Conservation (phyloP, 2,329 filamentous ascomycete genomes). For the Arthrinium phaeospermum region DNA sequence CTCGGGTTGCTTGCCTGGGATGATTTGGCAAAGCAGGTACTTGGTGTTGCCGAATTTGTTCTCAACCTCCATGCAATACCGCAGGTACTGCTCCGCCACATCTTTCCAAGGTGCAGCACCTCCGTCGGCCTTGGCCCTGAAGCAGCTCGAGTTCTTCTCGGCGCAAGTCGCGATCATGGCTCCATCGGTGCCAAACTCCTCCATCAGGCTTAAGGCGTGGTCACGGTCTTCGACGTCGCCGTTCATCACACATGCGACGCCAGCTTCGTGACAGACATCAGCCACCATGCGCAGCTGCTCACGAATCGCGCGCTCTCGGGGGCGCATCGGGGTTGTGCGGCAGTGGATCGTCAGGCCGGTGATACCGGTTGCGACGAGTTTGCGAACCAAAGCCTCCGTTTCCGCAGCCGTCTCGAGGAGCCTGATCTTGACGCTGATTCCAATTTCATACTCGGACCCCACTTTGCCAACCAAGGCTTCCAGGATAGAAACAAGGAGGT, state of each 20-base stretch:
- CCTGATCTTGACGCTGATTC: slow-evolving; percentile 96
- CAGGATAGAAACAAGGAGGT: slow-evolving; percentile 82
- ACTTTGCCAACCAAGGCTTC: slow-evolving; percentile 82
- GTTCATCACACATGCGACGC: slow-evolving; percentile 94
- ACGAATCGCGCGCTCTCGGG: slow-evolving; percentile 84
- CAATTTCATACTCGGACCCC: slow-evolving; percentile 78
- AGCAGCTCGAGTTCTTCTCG: slow-evolving; percentile 90
- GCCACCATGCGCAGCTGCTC: slow-evolving; percentile 86
- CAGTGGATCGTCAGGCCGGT: slow-evolving; percentile 93
- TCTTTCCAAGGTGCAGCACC: slow-evolving; percentile 77
- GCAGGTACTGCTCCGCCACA: slow-evolving; percentile 78
- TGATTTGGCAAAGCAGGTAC: slow-evolving; percentile 82
- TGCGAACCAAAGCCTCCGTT: slow-evolving; percentile 78
- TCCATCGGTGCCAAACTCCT: slow-evolving; percentile 85
- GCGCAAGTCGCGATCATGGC: slow-evolving; percentile 97
- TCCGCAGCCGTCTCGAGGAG: slow-evolving; percentile 77
- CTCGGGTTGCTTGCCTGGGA: slow-evolving; percentile 76
- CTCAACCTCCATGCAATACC: slow-evolving; percentile 74
- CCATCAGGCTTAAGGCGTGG: slow-evolving; percentile 72
- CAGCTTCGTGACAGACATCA: slow-evolving; percentile 78
- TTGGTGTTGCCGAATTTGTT: slow-evolving; percentile 95
- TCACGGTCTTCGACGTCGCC: slow-evolving; percentile 83
- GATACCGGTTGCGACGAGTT: slow-evolving; percentile 86
- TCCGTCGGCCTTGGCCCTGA: slow-evolving; percentile 72
- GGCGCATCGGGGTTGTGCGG: slow-evolving; percentile 94